These are phyloP conservation scores for Botrytis galanthina DNA, from an alignment of 2,329 filamentous ascomycete genomes.

Conservation along the genomic window DNA sequence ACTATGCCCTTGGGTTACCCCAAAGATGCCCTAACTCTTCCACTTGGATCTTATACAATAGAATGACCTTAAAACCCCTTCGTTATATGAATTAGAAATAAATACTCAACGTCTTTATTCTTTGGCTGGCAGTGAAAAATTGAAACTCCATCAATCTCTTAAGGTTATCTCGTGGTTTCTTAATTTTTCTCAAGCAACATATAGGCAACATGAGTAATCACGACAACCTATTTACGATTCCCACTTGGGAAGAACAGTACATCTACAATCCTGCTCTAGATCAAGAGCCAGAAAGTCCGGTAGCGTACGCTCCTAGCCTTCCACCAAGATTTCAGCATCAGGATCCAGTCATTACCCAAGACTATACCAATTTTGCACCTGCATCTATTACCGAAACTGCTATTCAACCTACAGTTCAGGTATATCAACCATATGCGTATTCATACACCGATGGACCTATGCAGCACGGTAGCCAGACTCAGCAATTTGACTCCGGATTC, in stretches of 20 bases:
- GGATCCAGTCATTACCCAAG: neutral
- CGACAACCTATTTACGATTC: neutral
- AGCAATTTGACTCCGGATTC: neutral
- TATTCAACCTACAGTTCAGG: neutral
- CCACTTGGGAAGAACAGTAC: neutral
- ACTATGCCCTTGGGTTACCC: neutral
- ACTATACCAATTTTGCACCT: neutral
- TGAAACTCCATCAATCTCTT: too few relatives aligned
- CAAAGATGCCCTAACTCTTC: neutral
- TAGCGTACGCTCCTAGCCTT: neutral
- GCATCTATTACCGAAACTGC: neutral
- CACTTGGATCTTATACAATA: neutral
- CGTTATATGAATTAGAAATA: neutral
- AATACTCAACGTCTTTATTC: neutral
- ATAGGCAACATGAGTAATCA: neutral
- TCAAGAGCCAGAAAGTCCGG: neutral
- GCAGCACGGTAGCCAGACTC: neutral
- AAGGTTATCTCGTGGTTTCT: neutral
- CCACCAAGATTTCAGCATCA: neutral
- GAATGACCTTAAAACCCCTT: neutral
- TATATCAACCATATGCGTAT: neutral
- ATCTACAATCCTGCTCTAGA: neutral
- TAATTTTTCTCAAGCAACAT: neutral
- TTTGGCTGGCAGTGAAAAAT: neutral
- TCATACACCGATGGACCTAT: neutral